Conservation (phyloP, 768 basidiomycete species). For the Solioccasus polychromus region DNA sequence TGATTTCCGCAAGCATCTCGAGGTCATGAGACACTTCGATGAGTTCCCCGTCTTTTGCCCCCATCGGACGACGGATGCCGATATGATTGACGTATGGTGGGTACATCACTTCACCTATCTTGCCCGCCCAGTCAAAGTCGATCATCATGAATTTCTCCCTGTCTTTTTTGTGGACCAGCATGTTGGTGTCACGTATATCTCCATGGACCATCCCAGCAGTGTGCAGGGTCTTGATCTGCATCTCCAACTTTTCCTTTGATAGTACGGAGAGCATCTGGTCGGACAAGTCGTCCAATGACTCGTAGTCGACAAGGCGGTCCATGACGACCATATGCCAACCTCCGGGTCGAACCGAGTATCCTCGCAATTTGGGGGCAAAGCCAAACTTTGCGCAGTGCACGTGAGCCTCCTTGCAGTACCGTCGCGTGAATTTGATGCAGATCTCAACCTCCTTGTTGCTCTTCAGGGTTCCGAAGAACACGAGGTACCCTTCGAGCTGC, state of each 20-base stretch:
- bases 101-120: conserved; percentile 19
- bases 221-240: too few relatives aligned
- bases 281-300: not conserved
- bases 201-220: conserved; percentile 19
- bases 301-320: not conserved
- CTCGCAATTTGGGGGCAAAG: not conserved
- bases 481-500: not conserved
- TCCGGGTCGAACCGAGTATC: not conserved
- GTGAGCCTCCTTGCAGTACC: not conserved
- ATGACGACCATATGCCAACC: not conserved
- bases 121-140: conserved; percentile 32
- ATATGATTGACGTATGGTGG: conserved; percentile 13
- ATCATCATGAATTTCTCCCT: conserved; percentile 14
- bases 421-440: not conserved
- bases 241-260: too few relatives aligned
- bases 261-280: too few relatives aligned
- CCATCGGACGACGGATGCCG: not conserved
- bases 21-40: too few relatives aligned
- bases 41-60: not conserved
- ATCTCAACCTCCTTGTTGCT: not conserved
- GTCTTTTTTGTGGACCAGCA: conserved; percentile 11
- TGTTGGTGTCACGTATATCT: conserved; percentile 22
- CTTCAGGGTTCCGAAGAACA: not conserved
- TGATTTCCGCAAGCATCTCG: too few relatives aligned
- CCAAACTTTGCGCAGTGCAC: not conserved